Evolutionary conservation across 2,329 filamentous ascomycete species (phyloP), one percentile per base, ranked within the genome.

Genomic region (Ambrosiella cleistominuta): DNA sequence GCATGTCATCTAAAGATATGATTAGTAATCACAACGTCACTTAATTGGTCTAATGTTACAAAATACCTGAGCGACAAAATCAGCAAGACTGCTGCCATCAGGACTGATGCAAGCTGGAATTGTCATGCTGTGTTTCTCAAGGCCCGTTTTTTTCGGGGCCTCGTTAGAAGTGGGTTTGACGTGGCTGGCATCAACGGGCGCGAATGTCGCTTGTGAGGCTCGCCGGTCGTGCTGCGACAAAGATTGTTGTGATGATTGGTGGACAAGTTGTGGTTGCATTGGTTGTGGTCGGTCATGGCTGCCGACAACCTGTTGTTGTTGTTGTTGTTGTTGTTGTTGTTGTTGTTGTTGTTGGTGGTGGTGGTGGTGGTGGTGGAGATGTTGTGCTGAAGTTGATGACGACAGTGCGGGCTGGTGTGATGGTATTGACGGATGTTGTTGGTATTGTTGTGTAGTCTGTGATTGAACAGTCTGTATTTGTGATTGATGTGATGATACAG

Each of bases 61-160:
- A n/a, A 15, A 64, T 70, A 90, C 86, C 76, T 89, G 81, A 59
- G 88, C 87, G 56, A 88, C 86, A 68, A 95, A 89, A 66, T 93
- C 86, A 8, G 87, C 79, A 63, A 95, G 69, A 66, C 80, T 90
- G 7, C 87, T 86, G 51, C 86, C 85, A 64, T 77, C 81, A 39
- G 82, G 75, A 65, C 83, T 88, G 66, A 95, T 88, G 42, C 86
- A 83, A 50, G 75, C 73, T 6, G 88, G 88, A 45, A 94, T 82
- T 64, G 85, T 81, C 42, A 91, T 73, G 65, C 77, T 81, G 66
- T 81, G 78, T 61, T 71, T 73, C 1, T 78, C 74, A 67, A 81
- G 71, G 36, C 70, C 71, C 36, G 6, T 65, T 63, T 37, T 66
- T 17, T 57, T 57, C 6, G 58, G 58, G 12, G 45, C 58, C 45